These are phyloP conservation scores for Kwoniella pini DNA, from an alignment of 768 basidiomycete species.

Conservation along the genomic window DNA sequence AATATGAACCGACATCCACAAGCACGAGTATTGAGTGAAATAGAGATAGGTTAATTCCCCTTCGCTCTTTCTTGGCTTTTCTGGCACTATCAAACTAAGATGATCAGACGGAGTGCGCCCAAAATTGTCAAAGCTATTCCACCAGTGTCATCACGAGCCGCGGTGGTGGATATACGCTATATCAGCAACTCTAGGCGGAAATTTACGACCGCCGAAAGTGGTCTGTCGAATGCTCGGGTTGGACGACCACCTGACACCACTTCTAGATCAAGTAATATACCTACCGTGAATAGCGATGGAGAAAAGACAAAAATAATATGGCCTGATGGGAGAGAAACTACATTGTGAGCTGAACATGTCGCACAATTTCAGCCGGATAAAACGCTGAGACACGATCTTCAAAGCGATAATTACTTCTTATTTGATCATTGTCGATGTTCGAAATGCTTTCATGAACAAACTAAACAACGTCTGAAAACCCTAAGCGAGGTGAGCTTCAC, in stretches of 20 bases:
- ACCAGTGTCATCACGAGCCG: not conserved
- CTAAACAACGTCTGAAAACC: constrained; percentile 85
- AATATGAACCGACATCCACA: too few species aligned
- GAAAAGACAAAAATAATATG: constrained; percentile 66
- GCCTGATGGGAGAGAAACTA: constrained; percentile 70
- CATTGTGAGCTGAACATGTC: constrained; percentile 64
- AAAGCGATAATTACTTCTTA: constrained; percentile 85
- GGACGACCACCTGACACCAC: not conserved
- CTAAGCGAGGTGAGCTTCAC: constrained; percentile 69
- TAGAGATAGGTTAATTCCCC: too few species aligned
- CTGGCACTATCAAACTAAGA: too few species aligned
- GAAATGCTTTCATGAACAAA: constrained; percentile 79
- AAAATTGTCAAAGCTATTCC: too few species aligned
- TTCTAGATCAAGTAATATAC: not conserved
- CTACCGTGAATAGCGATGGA: not conserved
- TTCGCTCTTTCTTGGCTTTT: too few species aligned
- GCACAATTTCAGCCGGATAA: too few species aligned
- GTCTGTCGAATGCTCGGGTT: not conserved
- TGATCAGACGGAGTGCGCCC: too few species aligned
- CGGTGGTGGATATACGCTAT: not conserved
- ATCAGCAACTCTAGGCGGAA: not conserved
- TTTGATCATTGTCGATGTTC: constrained; percentile 90
- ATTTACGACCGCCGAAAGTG: not conserved
- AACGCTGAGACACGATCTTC: too few species aligned
- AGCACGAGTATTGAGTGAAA: too few species aligned